phyloP scores from a whole-genome alignment of 495 filamentous ascomycete species.

The Aspergillus conjunctus region DNA sequence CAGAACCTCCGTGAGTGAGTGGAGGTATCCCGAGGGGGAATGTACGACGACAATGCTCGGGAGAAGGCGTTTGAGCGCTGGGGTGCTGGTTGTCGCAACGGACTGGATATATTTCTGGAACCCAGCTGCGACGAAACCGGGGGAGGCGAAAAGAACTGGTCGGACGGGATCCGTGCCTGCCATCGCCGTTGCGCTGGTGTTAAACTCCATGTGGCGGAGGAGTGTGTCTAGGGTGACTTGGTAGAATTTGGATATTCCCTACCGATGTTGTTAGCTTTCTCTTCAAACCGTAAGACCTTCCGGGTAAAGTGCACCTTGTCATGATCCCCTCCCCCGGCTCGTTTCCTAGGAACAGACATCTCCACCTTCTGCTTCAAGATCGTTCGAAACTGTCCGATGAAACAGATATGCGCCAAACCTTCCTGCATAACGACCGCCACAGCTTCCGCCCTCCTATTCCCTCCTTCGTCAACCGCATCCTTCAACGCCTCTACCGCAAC shows the following conservation, averaged over 20 bases:
- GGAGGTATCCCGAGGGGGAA: conserved; percentile 78
- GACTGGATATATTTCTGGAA: conserved; percentile 81
- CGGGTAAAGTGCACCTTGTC: conserved; percentile 53
- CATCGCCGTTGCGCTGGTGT: conserved; percentile 44
- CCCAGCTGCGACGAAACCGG: conserved; percentile 79
- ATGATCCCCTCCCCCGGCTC: conserved; percentile 61
- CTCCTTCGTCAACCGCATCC: conserved; percentile 75
- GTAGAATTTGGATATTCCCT: conserved; percentile 80
- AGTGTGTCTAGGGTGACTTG: conserved; percentile 75
- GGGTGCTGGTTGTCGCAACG: conserved; percentile 57
- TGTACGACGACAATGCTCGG: conserved; percentile 77
- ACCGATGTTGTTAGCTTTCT: conserved; percentile 18
- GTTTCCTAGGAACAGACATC: conserved; percentile 78
- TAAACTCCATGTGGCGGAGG: conserved; percentile 76
- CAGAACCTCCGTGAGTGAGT: conserved; percentile 83
- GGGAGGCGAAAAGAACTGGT: conserved; percentile 85
- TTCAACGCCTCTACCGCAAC: conserved; percentile 76
- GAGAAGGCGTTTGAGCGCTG: conserved; percentile 65
- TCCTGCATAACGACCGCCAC: conserved; percentile 94
- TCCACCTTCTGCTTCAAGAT: conserved; percentile 87
- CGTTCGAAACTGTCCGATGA: conserved; percentile 90
- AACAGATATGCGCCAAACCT: conserved; percentile 87
- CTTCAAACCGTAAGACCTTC: background rate
- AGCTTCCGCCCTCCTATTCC: conserved; percentile 69
- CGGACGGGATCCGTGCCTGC: conserved; percentile 46